Conservation (phyloP, 1,139 yeast genomes). For the Geotrichum australiense region DNA sequence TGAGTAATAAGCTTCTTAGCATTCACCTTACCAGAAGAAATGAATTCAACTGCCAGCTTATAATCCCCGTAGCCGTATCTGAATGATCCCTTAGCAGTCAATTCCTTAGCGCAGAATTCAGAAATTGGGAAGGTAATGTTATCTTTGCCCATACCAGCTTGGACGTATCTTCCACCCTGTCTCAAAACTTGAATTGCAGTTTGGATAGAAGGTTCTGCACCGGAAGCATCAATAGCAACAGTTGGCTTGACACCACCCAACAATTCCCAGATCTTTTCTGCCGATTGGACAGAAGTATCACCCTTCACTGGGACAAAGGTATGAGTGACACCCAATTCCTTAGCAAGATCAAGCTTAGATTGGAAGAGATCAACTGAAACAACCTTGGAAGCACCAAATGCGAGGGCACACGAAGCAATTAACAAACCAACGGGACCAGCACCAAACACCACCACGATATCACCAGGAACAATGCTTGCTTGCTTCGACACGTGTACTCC, state of each 20-base stretch:
- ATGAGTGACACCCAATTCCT: constrained; percentile 44
- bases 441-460: constrained; percentile 71
- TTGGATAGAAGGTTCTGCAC: constrained; percentile 59
- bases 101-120: constrained; percentile 61
- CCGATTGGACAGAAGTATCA: constrained; percentile 33
- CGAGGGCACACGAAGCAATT: constrained; percentile 68
- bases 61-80: constrained; percentile 81
- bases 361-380: constrained; percentile 61
- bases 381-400: constrained; percentile 73
- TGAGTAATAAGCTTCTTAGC: constrained; percentile 70
- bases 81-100: constrained; percentile 67
- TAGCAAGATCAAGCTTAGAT: constrained; percentile 52
- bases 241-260: constrained; percentile 44
- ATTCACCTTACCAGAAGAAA: constrained; percentile 54
- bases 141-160: constrained; percentile 71
- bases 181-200: constrained; percentile 53
- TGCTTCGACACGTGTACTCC: constrained; percentile 77
- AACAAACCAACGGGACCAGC: constrained; percentile 92
- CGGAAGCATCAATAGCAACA: constrained; percentile 65
- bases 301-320: constrained; percentile 44
- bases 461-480: constrained; percentile 65
- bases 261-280: constrained; percentile 35
- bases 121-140: constrained; percentile 68
- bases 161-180: constrained; percentile 62
- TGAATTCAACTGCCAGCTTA: constrained; percentile 61